These are phyloP conservation scores for Eucalyptus tenuipes DNA, from an alignment of 345 rosid genomes.

Conservation along the genomic window DNA sequence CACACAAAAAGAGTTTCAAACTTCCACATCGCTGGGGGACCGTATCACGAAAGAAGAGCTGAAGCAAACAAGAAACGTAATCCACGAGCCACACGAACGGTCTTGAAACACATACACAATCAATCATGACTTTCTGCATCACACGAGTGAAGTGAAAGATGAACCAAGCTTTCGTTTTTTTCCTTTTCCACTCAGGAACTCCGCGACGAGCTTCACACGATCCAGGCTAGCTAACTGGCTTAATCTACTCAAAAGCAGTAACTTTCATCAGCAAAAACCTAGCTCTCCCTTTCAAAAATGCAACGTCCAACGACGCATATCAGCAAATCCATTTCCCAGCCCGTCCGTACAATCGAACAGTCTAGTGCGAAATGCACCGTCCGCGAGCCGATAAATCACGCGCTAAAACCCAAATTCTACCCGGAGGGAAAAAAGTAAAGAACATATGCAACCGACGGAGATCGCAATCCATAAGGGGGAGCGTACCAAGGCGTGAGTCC, in stretches of 20 bases:
- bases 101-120: neutral
- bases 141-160: neutral
- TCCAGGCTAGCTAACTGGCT: neutral
- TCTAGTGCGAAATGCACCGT: neutral
- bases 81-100: neutral
- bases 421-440: neutral
- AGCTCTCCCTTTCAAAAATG: neutral
- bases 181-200: neutral
- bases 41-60: neutral
- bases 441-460: neutral
- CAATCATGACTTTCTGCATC: neutral
- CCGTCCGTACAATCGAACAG: neutral
- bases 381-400: neutral
- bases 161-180: neutral
- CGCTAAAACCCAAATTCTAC: neutral
- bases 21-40: neutral
- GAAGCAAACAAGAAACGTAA: neutral
- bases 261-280: neutral
- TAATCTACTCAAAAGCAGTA: neutral
- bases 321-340: neutral
- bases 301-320: neutral
- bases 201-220: neutral
- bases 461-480: neutral
- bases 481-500: conserved; percentile 69
- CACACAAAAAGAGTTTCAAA: neutral